phyloP scores from a whole-genome alignment of 75 land plant genomes.

The Adiantum capillusveneris region DNA sequence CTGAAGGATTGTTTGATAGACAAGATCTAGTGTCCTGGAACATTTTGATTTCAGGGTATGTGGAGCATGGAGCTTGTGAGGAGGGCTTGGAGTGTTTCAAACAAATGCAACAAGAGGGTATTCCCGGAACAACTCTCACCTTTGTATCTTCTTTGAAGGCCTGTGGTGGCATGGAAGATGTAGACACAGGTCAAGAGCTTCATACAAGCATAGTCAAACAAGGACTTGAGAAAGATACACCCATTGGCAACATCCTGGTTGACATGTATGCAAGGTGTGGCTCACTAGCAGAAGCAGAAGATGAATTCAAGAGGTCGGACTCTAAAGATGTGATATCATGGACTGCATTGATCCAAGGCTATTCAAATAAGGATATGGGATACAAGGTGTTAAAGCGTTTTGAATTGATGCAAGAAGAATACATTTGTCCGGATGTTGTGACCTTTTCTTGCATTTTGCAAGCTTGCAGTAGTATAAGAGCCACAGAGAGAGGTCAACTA shows the following conservation, averaged over 20 bases:
- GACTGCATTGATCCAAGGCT: conserved; percentile 37
- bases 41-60: no score
- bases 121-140: no score
- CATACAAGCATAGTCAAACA: conserved; percentile 8
- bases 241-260: conserved; percentile 9
- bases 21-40: no score
- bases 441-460: conserved; percentile 24
- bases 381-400: conserved; percentile 27
- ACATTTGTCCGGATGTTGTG: conserved; percentile 27
- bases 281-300: conserved; percentile 18
- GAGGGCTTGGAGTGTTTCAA: no score
- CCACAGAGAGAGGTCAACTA: not conserved
- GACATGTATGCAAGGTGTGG: conserved; percentile 38
- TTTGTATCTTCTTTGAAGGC: conserved; percentile 24
- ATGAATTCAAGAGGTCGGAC: conserved; percentile 12
- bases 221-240: conserved; percentile 2
- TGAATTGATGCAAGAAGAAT: conserved; percentile 31
- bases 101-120: no score
- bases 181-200: not conserved
- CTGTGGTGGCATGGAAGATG: conserved; percentile 17
- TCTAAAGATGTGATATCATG: conserved; percentile 29
- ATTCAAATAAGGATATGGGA: conserved; percentile 22
- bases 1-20: no score
- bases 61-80: no score
- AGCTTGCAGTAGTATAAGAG: not conserved